These are phyloP conservation scores for Conringia planisiliqua DNA, from an alignment of 345 rosid genomes.

Conservation along the genomic window DNA sequence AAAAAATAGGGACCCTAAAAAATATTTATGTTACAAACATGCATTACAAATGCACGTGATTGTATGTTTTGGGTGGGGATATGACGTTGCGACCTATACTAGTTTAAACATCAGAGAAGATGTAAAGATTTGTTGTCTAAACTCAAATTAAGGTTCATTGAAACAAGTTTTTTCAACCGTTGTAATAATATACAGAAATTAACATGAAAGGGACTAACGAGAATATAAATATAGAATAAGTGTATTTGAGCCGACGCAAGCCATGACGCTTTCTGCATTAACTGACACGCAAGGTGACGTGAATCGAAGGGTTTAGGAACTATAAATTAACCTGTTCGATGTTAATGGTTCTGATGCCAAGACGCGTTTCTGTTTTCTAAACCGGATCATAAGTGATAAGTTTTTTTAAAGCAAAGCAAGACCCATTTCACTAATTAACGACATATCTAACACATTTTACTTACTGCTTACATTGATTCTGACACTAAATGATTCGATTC, in stretches of 20 bases:
- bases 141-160: neutral
- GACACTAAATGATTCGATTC: neutral
- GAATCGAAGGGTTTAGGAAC: conserved; percentile 5
- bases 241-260: conserved; percentile 15
- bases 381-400: conserved; percentile 7
- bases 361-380: conserved; percentile 25
- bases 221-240: neutral
- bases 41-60: no score
- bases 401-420: neutral
- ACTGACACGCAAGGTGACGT: neutral
- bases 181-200: neutral
- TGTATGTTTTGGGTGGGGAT: neutral
- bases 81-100: neutral
- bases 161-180: neutral
- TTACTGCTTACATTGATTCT: neutral
- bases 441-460: neutral
- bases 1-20: neutral
- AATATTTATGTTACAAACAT: no score
- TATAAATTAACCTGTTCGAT: neutral
- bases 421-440: neutral
- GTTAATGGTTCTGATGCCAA: conserved; percentile 18
- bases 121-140: neutral
- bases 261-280: conserved; percentile 22
- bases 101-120: neutral
- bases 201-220: neutral